Percentiles rank a stretch among this genome's conserved stretches.
phyloP scores from a whole-genome alignment of 176 grass and related monocot genomes.

The Oryza punctata region DNA sequence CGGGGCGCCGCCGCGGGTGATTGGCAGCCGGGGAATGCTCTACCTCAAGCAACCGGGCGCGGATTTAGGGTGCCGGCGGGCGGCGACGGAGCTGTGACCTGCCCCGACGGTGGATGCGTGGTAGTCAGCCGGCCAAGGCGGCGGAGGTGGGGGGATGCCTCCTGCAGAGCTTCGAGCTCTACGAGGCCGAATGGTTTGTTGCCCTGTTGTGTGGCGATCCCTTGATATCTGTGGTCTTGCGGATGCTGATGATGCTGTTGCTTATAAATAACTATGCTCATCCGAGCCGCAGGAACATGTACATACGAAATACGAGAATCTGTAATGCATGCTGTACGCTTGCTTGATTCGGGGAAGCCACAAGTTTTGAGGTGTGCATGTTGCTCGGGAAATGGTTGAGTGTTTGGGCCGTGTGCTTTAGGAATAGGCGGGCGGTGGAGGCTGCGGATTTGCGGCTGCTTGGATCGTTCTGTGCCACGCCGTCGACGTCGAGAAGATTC shows the following conservation, averaged over 20 bases:
- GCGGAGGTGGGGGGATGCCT: background rate
- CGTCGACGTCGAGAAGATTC: too few species aligned
- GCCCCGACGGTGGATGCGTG: conserved; percentile 36
- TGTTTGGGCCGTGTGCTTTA: background rate
- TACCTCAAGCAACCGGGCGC: conserved; percentile 59
- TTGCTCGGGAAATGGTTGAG: background rate
- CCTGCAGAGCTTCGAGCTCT: conserved; percentile 57
- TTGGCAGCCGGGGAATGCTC: conserved; percentile 55
- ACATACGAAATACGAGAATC: too few species aligned
- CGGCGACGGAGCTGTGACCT: conserved; percentile 41
- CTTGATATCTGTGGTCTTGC: background rate
- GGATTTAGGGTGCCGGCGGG: conserved; percentile 48
- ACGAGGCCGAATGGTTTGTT: conserved; percentile 52
- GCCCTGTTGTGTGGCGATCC: background rate
- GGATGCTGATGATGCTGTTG: background rate
- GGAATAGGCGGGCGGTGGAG: too few species aligned
- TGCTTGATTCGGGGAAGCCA: background rate
- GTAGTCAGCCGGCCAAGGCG: conserved; percentile 46
- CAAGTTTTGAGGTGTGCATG: background rate
- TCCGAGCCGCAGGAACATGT: too few species aligned
- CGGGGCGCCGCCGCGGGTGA: conserved; percentile 25
- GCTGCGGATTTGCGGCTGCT: background rate
- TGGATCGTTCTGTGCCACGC: conserved; percentile 24
- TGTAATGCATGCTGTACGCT: too few species aligned
- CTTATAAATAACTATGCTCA: too few species aligned